Evolutionary conservation across 75 land plant genomes (phyloP), one percentile per base, ranked within the genome.

Genomic region (Cryptomeria japonica): DNA sequence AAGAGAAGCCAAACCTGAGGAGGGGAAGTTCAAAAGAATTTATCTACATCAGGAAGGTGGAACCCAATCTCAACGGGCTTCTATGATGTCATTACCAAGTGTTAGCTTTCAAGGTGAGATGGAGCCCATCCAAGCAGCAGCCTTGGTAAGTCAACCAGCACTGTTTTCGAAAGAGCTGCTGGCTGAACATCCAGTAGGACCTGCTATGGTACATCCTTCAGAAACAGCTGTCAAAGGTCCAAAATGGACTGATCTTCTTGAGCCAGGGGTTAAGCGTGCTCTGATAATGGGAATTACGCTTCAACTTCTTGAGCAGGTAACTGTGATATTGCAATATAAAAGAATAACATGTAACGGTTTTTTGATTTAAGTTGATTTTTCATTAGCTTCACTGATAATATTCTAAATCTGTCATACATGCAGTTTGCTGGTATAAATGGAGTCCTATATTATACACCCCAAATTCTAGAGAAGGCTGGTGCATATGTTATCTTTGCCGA

Each of bases 381-480:
- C 10, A 25, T 46, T 46, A 82, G 84, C 51, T 82, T 82, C 49
- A 44, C 84, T 46, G 28, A 46, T 82, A 22, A 87, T 77, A 41
- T 83, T 73, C 22, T 37, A 16, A 9, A 47, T 84, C 53, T 83
- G 64, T 61, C 32, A 31, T 79, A n/a, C 73, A 68, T 88, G 94
- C 95, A 97, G 99, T 93, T 97, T 88, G 89, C 96, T 87, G 99
- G 99, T 36, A 97, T 97, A 68, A 97, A 97, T 91, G 99, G 99
- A 19, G 96, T 97, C 34, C 92, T 97, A 6, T 97, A 97, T 91
- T 97, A 95, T 87, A 94, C 96, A 34, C 99, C 99, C 55, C 96
- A 97, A 83, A 97, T 97, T 75, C 93, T 97, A n/a, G 93, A 96
- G 87, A 94, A 95, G 88, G 95, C 99, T 83, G 99, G 99, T 79